A percentile compares a stretch with the other conserved stretches of the same genome.
These are phyloP conservation scores for Isabelozyma pseudorhagii DNA, from an alignment of 805 yeast species.

Conservation along the genomic window DNA sequence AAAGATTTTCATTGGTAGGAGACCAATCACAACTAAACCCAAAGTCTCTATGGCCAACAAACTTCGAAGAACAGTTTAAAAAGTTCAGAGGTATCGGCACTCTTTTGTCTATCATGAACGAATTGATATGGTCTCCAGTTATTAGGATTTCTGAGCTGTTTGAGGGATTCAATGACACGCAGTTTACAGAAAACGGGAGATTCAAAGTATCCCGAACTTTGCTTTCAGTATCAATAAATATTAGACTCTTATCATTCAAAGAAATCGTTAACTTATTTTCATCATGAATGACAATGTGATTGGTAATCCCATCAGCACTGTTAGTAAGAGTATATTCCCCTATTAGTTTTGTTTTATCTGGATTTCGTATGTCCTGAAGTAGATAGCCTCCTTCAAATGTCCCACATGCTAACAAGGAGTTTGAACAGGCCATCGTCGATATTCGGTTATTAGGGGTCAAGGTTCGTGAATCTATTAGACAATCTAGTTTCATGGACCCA, in stretches of 20 bases:
- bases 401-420: slow-evolving; percentile 45
- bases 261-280: slow-evolving; percentile 39
- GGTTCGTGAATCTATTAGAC: slow-evolving; percentile 34
- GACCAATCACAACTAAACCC: slow-evolving; percentile 64
- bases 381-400: slow-evolving; percentile 52
- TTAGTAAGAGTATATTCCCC: slow-evolving; percentile 40
- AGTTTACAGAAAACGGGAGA: slow-evolving; percentile 50
- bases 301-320: slow-evolving; percentile 49
- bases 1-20: slow-evolving; percentile 31
- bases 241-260: slow-evolving; percentile 46
- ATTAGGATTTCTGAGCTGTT: slow-evolving; percentile 39
- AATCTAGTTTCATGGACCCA: slow-evolving; percentile 30
- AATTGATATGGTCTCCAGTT: slow-evolving; percentile 48
- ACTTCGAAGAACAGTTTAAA: slow-evolving; percentile 8
- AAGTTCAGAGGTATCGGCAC: slow-evolving; percentile 5
- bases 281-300: slow-evolving; percentile 38
- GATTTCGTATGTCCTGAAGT: slow-evolving; percentile 30
- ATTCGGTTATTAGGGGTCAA: slow-evolving; percentile 35
- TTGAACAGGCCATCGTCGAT: slow-evolving; percentile 46
- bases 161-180: slow-evolving; percentile 40
- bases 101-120: slow-evolving; percentile 46
- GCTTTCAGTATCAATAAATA: slow-evolving; percentile 36
- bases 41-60: slow-evolving; percentile 51
- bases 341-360: slow-evolving; percentile 11
- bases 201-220: slow-evolving; percentile 6